Conservation (phyloP, 2,329 filamentous ascomycete species). For the Aspergillus fumigatiaffinis region DNA sequence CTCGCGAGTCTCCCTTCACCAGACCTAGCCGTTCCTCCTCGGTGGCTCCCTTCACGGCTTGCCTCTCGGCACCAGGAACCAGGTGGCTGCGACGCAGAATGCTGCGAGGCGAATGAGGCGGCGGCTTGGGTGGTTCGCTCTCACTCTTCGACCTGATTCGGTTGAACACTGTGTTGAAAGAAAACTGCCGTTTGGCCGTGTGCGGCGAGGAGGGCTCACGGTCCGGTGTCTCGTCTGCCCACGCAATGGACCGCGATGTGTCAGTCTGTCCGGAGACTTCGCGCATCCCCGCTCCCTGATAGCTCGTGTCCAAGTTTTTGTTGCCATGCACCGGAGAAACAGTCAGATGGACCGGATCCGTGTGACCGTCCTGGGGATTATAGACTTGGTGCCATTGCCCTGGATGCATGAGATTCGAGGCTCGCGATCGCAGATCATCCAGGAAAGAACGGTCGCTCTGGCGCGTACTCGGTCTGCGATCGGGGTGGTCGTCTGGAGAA, state of each 20-base stretch:
- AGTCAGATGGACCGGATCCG: slow-evolving; percentile 60
- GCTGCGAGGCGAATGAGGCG: slow-evolving; percentile 31
- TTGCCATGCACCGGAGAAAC: slow-evolving; percentile 55
- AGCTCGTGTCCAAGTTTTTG: slow-evolving; percentile 38
- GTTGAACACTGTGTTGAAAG: slow-evolving; percentile 81
- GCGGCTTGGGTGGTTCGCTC: slow-evolving; percentile 17
- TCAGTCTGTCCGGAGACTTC: slow-evolving; percentile 27
- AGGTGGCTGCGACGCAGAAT: slow-evolving; percentile 42
- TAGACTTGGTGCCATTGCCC: slow-evolving; percentile 32
- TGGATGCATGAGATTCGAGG: slow-evolving; percentile 34
- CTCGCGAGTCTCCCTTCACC: slow-evolving; percentile 65
- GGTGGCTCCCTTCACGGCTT: slow-evolving; percentile 53
- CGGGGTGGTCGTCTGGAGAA: slow-evolving; percentile 59
- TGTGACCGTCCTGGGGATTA: slow-evolving; percentile 37
- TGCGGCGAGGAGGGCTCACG: slow-evolving; percentile 40
- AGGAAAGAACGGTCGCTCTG: slow-evolving; percentile 35
- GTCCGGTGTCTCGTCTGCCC: slow-evolving; percentile 26
- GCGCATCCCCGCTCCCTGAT: slow-evolving; percentile 26
- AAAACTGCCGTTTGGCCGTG: slow-evolving; percentile 73
- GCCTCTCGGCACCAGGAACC: slow-evolving; percentile 11
- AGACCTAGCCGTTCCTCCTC: slow-evolving; percentile 81
- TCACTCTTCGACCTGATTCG: slow-evolving; percentile 36
- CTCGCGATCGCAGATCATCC: slow-evolving; percentile 35
- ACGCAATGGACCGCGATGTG: slow-evolving; percentile 39
- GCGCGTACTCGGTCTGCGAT: slow-evolving; percentile 24